Evolutionary conservation across 805 yeast species (phyloP).

Genomic region (Candida ulmi): DNA sequence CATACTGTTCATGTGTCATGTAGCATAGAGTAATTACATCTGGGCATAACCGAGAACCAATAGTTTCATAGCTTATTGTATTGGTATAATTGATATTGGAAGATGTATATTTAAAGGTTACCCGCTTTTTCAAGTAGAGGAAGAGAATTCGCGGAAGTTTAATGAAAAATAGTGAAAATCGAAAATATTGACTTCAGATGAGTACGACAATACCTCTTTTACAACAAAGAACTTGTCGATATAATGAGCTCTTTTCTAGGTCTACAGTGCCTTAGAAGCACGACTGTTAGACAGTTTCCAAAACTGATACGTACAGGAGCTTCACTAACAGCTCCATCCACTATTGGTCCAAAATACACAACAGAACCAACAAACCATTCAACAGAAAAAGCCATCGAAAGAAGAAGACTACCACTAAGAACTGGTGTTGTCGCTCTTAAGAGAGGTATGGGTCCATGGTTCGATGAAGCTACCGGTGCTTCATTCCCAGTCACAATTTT

Average conservation of each 20-base stretch:
- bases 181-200: not conserved
- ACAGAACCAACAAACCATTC: conserved; percentile 58
- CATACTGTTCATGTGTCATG: not conserved
- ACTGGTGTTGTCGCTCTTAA: conserved; percentile 84
- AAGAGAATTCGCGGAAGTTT: too few species aligned
- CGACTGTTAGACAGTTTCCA: conserved; percentile 16
- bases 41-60: too few species aligned
- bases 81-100: too few species aligned
- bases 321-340: conserved; percentile 30
- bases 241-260: conserved; percentile 12
- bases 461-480: conserved; percentile 57
- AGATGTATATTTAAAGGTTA: too few species aligned
- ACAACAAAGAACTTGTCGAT: too few species aligned
- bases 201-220: too few species aligned
- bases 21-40: too few species aligned
- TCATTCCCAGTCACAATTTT: conserved; percentile 81
- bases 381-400: conserved; percentile 58
- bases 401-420: conserved; percentile 70
- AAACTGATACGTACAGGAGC: conserved; percentile 28
- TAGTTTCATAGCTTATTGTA: too few species aligned
- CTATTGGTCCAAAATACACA: conserved; percentile 21
- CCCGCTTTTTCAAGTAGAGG: too few species aligned
- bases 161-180: not conserved
- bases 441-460: conserved; percentile 87
- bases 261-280: conserved; percentile 9